A percentile compares a stretch with the other conserved stretches of the same genome.
phyloP scores from a whole-genome alignment of 176 grass and related monocot genomes.

The Triticum dicoccoides region DNA sequence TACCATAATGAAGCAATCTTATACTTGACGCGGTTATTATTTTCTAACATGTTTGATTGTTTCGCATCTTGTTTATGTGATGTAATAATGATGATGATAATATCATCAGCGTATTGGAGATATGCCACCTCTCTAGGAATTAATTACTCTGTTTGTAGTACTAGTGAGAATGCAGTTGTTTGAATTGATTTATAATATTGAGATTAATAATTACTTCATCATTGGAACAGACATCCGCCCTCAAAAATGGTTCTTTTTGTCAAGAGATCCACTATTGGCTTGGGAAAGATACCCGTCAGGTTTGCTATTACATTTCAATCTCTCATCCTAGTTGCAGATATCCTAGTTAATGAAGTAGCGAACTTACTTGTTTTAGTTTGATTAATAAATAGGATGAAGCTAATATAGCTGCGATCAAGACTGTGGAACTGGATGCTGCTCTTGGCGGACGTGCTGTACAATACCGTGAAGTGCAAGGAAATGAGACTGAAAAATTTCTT shows the following conservation, averaged over 20 bases:
- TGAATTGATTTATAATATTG: slow-evolving; percentile 10
- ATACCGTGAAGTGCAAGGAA: slow-evolving; percentile 92
- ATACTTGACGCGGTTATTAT: background rate
- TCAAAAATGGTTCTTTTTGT: slow-evolving; percentile 86
- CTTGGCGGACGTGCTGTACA: slow-evolving; percentile 94
- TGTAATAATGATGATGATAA: background rate
- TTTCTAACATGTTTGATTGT: background rate
- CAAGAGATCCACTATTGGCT: slow-evolving; percentile 99
- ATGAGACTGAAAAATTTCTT: slow-evolving; percentile 95
- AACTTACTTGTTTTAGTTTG: slow-evolving; percentile 25
- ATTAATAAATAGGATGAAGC: slow-evolving; percentile 77
- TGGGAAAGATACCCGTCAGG: slow-evolving; percentile 91
- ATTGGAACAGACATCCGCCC: slow-evolving; percentile 62
- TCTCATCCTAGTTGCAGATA: background rate
- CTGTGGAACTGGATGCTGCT: slow-evolving; percentile 89
- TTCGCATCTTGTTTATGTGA: slow-evolving; percentile 20
- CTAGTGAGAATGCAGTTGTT: background rate
- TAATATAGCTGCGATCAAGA: slow-evolving; percentile 81
- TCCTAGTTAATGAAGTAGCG: background rate
- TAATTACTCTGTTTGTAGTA: slow-evolving; percentile 20
- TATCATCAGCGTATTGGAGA: background rate
- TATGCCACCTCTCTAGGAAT: background rate
- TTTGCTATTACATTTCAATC: slow-evolving; percentile 31
- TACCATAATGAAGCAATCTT: too few relatives aligned
- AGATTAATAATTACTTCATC: slow-evolving; percentile 17